phyloP scores from a whole-genome alignment of 371 early-diverging fungal species.

The Mortierella sp. region DNA sequence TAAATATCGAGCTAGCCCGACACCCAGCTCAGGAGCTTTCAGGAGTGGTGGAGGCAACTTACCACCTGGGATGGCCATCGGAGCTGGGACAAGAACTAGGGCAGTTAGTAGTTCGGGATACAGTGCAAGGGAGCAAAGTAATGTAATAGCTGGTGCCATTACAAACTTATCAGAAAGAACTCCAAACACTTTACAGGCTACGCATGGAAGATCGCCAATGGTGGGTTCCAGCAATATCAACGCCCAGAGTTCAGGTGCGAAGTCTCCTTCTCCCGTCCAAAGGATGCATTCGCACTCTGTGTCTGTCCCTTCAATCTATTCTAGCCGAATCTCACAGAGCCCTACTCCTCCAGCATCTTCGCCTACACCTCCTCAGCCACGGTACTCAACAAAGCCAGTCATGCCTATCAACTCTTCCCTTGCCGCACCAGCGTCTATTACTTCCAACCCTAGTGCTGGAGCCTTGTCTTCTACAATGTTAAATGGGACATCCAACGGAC shows the following conservation, averaged over 20 bases:
- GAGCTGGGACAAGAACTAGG: conserved; percentile 25
- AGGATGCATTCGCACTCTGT: conserved; percentile 42
- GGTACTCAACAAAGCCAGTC: conserved; percentile 21
- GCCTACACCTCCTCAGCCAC: conserved; percentile 21
- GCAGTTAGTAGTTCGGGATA: conserved; percentile 27
- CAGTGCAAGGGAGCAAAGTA: conserved; percentile 4
- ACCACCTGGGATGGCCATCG: neutral
- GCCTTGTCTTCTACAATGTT: neutral
- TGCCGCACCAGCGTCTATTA: conserved; percentile 1
- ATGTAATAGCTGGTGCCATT: conserved; percentile 1
- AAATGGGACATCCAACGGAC: conserved; percentile 5
- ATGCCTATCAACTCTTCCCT: neutral
- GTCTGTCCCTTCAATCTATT: conserved; percentile 29
- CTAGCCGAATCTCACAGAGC: conserved; percentile 6
- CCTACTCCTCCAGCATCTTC: conserved; percentile 14
- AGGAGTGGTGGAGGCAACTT: conserved; percentile 10
- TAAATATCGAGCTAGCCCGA: conserved; percentile 14
- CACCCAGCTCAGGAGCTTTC: conserved; percentile 6
- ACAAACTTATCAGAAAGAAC: conserved; percentile 13
- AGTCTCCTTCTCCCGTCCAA: conserved; percentile 23
- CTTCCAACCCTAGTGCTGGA: neutral
- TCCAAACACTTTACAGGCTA: conserved; percentile 6
- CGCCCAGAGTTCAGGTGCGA: conserved; percentile 4
- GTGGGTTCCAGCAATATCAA: neutral
- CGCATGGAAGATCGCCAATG: conserved; percentile 14